Conservation (phyloP, 163 green algal genomes). For the Trebouxia gelatinosa region DNA sequence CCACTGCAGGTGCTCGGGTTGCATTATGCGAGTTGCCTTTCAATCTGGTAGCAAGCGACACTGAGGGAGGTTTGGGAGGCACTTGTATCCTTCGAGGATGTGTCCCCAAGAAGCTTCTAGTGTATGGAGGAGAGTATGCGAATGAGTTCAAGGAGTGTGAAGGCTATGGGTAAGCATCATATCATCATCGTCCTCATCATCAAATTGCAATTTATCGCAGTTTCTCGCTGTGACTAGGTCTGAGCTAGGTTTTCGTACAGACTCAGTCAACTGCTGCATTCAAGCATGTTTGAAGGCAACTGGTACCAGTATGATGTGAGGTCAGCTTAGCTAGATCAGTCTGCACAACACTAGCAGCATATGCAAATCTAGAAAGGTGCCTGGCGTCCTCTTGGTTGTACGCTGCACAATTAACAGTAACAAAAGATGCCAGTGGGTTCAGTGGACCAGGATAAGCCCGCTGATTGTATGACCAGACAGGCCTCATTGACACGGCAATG, state of each 20-base stretch:
- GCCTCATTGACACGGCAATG: too few relatives aligned
- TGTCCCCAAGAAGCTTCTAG: slow-evolving; percentile 98
- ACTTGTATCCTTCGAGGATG: slow-evolving; percentile 97
- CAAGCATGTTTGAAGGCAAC: neutral
- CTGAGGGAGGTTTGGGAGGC: slow-evolving; percentile 84
- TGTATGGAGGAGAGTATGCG: slow-evolving; percentile 77
- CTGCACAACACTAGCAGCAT: too few relatives aligned
- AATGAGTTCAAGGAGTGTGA: slow-evolving; percentile 77
- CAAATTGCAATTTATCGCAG: neutral
- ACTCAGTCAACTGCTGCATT: neutral
- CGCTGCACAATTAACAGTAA: too few relatives aligned
- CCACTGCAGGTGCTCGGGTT: slow-evolving; percentile 65
- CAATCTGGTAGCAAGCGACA: slow-evolving; percentile 76
- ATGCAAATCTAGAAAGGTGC: too few relatives aligned
- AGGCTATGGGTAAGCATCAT: slow-evolving; percentile 78
- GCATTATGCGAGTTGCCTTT: slow-evolving; percentile 92
- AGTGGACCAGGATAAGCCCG: too few relatives aligned
- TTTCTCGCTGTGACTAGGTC: neutral
- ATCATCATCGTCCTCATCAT: neutral
- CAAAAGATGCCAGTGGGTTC: too few relatives aligned
- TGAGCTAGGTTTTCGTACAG: neutral
- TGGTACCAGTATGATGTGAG: neutral
- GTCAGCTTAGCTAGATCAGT: neutral
- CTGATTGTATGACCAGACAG: too few relatives aligned
- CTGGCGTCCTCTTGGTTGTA: too few relatives aligned